Conservation (phyloP, 2,329 filamentous ascomycete species). For the Metarhizium humberi region DNA sequence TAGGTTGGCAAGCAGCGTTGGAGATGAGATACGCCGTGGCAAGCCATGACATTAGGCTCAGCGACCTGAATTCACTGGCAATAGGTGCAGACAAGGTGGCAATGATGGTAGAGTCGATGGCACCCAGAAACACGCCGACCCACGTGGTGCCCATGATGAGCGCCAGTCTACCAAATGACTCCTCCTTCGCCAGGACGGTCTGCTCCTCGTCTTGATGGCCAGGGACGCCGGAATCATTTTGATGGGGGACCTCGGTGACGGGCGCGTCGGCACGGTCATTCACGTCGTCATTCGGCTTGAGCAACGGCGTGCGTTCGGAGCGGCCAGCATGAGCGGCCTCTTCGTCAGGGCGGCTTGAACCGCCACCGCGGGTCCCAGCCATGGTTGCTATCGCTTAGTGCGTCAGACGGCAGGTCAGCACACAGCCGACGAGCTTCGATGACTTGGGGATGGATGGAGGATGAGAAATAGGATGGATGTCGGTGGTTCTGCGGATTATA, state of each 20-base stretch:
- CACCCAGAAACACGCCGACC: slow-evolving; percentile 54
- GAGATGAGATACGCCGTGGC: slow-evolving; percentile 82
- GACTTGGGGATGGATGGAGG: not conserved
- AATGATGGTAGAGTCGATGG: slow-evolving; percentile 71
- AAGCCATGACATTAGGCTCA: slow-evolving; percentile 78
- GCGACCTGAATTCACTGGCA: slow-evolving; percentile 70
- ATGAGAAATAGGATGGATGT: not conserved
- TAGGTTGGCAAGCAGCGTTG: slow-evolving; percentile 77
- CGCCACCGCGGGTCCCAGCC: not conserved
- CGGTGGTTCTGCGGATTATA: too few relatives aligned
- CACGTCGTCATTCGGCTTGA: not conserved
- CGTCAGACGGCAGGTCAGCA: not conserved
- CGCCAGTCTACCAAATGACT: slow-evolving; percentile 37
- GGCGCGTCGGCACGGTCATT: not conserved
- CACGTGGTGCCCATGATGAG: slow-evolving; percentile 47
- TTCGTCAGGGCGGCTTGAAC: not conserved
- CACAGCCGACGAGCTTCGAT: not conserved
- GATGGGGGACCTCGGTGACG: not conserved
- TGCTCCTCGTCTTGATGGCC: slow-evolving; percentile 29
- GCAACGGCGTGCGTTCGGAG: slow-evolving; percentile 6
- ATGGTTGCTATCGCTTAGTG: not conserved
- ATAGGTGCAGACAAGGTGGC: slow-evolving; percentile 80
- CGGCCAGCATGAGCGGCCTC: not conserved
- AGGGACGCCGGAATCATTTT: slow-evolving; percentile 8
- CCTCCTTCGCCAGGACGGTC: slow-evolving; percentile 37